A percentile compares a stretch with the other conserved stretches of the same genome.
phyloP scores from a whole-genome alignment of 176 grass and related monocot species.

The Carex littledalei region DNA sequence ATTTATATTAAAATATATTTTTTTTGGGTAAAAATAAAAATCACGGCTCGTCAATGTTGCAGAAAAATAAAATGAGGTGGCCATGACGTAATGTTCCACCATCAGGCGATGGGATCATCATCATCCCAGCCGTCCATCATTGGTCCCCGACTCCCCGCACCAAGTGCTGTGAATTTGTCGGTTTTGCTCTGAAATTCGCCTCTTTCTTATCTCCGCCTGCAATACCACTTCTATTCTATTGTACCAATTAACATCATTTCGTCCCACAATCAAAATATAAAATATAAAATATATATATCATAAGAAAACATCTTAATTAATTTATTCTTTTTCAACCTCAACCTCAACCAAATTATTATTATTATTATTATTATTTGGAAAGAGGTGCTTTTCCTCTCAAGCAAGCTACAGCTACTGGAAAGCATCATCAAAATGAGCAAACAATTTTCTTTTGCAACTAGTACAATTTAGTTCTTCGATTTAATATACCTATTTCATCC shows the following conservation, averaged over 20 bases:
- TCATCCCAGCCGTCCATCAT: not conserved
- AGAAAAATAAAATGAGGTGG: not conserved
- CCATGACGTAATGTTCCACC: not conserved
- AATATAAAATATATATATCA: no score
- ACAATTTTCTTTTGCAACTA: not conserved
- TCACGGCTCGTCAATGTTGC: not conserved
- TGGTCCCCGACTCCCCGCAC: not conserved
- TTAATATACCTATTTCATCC: not conserved
- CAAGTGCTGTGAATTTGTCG: not conserved
- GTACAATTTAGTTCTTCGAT: not conserved
- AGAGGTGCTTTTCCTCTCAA: not conserved
- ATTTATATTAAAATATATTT: no score
- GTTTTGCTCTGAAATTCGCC: not conserved
- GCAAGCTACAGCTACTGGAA: not conserved
- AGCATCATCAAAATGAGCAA: not conserved
- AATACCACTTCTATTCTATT: not conserved
- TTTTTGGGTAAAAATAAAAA: no score
- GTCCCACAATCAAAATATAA: no score
- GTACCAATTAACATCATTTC: not conserved
- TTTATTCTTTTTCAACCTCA: not conserved
- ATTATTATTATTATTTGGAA: not conserved
- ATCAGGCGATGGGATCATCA: not conserved
- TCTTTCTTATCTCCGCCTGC: not conserved
- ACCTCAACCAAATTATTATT: not conserved
- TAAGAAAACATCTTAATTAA: not conserved